Base-by-base conservation (phyloP, 202 grass and related monocot genomes). In the Brachypodium distachyon region DNA sequence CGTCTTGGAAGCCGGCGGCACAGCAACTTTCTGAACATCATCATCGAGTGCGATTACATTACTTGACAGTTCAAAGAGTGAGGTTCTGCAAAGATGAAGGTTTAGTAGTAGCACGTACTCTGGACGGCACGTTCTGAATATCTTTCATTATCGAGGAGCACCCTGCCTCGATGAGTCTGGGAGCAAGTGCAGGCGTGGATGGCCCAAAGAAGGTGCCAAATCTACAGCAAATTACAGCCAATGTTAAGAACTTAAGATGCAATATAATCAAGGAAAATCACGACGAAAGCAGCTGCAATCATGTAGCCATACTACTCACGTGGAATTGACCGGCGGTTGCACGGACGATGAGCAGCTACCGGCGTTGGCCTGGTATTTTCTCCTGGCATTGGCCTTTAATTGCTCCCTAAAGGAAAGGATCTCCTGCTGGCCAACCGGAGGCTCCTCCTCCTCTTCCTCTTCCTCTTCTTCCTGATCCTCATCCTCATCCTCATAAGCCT, bases 121-220 rank as follows among this genome's bases (percentile, higher is more conserved):
- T 80, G 54, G 76, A 62, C 0, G 75, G 37, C 3, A 54, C 1
- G 1, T 70, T 41, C 53, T 74, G 52, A 28, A 8, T 27, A 52
- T 98, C 91, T 77, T 80, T 77, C 37, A 95, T 75, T 4, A 86
- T 29, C 0, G 79, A 61, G 22, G 85, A 90, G 27, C 71, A 66
- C 1, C 87, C 93, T 82, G 94, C 95, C 68, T 92, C 91, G 13
- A 98, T 94, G 19, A 98, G 82, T 19, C 91, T 72, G 39, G 73
- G 84, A 69, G 91, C 82, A 74, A 98, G 87, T 43, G 76, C 73
- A 25, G 87, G 85, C 6, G 75, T 66, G 21, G 95, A 94, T 71
- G 91, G 89, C 16, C 91, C 95, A 87, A 98, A 92, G 73, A 98
- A 98, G 48, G 49, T 92, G 36, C 95, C 95, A 67, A 90, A 98